These are phyloP conservation scores for Lasiodiplodia sp. DNA, from an alignment of 2,329 filamentous ascomycete genomes.

Conservation along the genomic window DNA sequence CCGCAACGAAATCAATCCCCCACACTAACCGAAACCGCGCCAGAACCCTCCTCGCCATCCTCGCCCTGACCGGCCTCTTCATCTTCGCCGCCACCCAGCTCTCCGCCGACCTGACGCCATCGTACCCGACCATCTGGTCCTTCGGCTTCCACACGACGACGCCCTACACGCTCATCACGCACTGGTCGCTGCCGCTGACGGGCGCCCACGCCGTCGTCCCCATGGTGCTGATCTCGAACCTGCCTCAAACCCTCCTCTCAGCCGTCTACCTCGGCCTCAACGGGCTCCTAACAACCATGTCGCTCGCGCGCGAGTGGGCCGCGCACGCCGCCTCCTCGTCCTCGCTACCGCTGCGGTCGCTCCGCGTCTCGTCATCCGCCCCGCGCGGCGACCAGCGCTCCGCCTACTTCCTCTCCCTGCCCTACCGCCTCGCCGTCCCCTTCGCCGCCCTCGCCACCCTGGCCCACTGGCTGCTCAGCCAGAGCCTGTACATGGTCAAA, in stretches of 20 bases:
- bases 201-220: background rate
- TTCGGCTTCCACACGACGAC: background rate
- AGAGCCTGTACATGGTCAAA: conserved; percentile 51
- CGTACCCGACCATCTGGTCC: background rate
- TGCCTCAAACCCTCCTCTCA: conserved; percentile 57
- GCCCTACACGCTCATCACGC: background rate
- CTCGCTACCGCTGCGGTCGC: conserved; percentile 35
- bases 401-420: conserved; percentile 51
- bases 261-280: conserved; percentile 56
- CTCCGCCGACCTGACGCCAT: background rate
- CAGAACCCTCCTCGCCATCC: background rate
- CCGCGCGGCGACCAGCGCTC: conserved; percentile 44
- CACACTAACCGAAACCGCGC: background rate
- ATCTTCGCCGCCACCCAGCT: background rate
- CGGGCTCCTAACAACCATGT: conserved; percentile 55
- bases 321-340: conserved; percentile 29
- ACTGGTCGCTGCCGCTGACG: background rate
- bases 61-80: background rate
- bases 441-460: conserved; percentile 40
- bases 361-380: conserved; percentile 46
- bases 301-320: conserved; percentile 54
- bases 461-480: conserved; percentile 55
- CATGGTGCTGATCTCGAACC: conserved; percentile 48
- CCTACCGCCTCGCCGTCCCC: conserved; percentile 48
- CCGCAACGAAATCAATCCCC: background rate